These are phyloP conservation scores for Fraxinus excelsior DNA, from an alignment of 257 asterid genomes.

Conservation along the genomic window DNA sequence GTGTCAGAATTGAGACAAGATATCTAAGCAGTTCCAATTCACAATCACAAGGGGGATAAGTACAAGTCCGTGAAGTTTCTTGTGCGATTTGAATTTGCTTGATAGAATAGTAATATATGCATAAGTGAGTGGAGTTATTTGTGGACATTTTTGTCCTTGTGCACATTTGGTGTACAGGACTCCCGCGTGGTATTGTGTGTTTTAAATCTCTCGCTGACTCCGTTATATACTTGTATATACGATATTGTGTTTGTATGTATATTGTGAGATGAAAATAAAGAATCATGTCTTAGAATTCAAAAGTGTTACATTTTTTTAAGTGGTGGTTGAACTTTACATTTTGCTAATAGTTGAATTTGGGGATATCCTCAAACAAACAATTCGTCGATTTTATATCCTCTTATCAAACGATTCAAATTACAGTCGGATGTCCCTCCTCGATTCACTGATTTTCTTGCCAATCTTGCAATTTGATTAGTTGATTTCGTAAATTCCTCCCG, in stretches of 20 bases:
- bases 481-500: slow-evolving; percentile 21
- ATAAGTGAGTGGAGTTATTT: too few relatives aligned
- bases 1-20: too few relatives aligned
- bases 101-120: too few relatives aligned
- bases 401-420: slow-evolving; percentile 26
- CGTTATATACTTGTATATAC: neutral
- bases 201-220: neutral
- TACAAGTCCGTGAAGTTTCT: too few relatives aligned
- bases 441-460: slow-evolving; percentile 22
- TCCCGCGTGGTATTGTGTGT: neutral
- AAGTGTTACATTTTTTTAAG: neutral
- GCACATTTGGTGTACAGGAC: neutral
- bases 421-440: slow-evolving; percentile 21
- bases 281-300: neutral
- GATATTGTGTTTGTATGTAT: neutral
- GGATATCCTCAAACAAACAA: neutral
- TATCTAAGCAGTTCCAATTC: too few relatives aligned
- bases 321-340: too few relatives aligned
- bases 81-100: too few relatives aligned
- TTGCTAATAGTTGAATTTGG: too few relatives aligned
- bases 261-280: neutral
- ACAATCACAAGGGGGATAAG: too few relatives aligned
- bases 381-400: slow-evolving; percentile 19
- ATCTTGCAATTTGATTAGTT: slow-evolving; percentile 18
- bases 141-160: too few relatives aligned